phyloP scores from a whole-genome alignment of 495 filamentous ascomycete genomes.

The Rostrohypoxylon terebratum region DNA sequence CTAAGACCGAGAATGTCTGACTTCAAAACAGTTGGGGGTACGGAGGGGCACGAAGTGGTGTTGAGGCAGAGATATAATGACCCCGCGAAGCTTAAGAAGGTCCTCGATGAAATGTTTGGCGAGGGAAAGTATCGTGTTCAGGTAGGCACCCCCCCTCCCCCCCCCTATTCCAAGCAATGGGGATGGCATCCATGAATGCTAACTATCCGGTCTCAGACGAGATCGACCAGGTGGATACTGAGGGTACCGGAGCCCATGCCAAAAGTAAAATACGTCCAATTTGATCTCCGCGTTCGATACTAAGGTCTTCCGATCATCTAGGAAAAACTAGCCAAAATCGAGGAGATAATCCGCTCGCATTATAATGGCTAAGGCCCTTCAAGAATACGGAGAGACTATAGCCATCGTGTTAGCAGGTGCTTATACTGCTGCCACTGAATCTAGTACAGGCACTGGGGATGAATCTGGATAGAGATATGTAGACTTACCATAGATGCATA shows the following conservation, averaged over 20 bases:
- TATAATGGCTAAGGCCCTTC: constrained; percentile 7
- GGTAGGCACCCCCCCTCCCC: constrained; percentile 10
- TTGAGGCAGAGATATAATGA: constrained; percentile 35
- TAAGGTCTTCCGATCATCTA: background rate
- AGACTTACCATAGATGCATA: background rate
- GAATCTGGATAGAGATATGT: background rate
- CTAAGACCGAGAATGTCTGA: background rate
- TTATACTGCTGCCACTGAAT: background rate
- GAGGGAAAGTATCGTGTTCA: constrained; percentile 23
- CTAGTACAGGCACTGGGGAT: background rate
- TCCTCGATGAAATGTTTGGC: constrained; percentile 28
- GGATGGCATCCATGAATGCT: background rate
- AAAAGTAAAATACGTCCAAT: constrained; percentile 9
- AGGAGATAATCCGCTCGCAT: constrained; percentile 13
- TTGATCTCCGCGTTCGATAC: background rate
- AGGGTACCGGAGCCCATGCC: constrained; percentile 3
- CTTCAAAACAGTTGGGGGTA: background rate
- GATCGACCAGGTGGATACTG: constrained; percentile 26
- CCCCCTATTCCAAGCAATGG: background rate
- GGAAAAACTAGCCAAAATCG: constrained; percentile 19
- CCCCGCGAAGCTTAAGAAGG: constrained; percentile 21
- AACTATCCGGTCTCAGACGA: constrained; percentile 1
- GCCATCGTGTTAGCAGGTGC: background rate
- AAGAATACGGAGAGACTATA: background rate
- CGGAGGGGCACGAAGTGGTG: constrained; percentile 12